These are phyloP conservation scores for Ceraceosorus guamensis DNA, from an alignment of 1,284 basidiomycete species.

Conservation along the genomic window DNA sequence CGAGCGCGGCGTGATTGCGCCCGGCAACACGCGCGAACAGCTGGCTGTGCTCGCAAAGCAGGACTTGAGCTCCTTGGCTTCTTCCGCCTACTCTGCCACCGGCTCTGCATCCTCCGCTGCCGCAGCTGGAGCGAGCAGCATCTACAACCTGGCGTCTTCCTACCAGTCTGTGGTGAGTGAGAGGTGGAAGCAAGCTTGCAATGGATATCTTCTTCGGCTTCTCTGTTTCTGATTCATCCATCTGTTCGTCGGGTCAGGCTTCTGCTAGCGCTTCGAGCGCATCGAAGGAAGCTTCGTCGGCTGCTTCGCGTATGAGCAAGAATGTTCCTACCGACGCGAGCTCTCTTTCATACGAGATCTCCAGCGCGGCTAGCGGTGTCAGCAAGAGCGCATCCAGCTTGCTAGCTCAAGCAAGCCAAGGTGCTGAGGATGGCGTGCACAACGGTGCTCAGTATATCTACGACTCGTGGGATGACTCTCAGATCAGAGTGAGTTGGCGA, in stretches of 20 bases:
- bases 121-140: constrained; percentile 17
- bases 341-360: constrained; percentile 3
- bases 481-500: not conserved
- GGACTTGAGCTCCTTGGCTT: constrained; percentile 33
- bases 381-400: constrained; percentile 26
- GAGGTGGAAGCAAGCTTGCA: constrained; percentile 13
- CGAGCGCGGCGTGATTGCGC: constrained; percentile 44
- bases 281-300: constrained; percentile 22
- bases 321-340: constrained; percentile 7
- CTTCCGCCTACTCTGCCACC: constrained; percentile 15
- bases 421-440: constrained; percentile 12
- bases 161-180: constrained; percentile 33
- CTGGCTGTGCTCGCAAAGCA: constrained; percentile 38
- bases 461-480: constrained; percentile 18
- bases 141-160: constrained; percentile 29
- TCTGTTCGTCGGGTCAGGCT: constrained; percentile 25
- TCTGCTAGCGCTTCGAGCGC: constrained; percentile 16
- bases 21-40: constrained; percentile 38
- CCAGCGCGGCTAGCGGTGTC: constrained; percentile 14
- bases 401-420: constrained; percentile 21
- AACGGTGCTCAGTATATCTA: constrained; percentile 30
- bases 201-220: constrained; percentile 13
- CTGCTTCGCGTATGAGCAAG: constrained; percentile 23
- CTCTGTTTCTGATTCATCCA: constrained; percentile 22
- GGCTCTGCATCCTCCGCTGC: constrained; percentile 21